Evolutionary conservation across 441 rosid genomes (phyloP), one percentile per base, ranked within the genome.

Genomic region (Capsella rubella): DNA sequence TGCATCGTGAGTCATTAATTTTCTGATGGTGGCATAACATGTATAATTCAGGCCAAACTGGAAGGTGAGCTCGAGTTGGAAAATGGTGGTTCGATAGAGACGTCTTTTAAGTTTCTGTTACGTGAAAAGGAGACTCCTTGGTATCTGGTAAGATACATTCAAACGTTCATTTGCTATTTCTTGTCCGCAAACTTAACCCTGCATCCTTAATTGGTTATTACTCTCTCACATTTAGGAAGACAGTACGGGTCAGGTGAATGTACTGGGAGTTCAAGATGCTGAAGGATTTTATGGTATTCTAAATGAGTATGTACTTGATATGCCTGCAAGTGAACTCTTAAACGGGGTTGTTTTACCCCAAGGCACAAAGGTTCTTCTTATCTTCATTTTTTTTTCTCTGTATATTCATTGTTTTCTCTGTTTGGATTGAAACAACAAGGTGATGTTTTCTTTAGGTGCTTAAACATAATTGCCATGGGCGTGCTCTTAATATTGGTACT

Each of bases 41-140:
- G 8, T 56, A 14, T 57, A 15, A n/a, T 67, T 53, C 62, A 67
- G 72, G 2, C 1, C 8, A 16, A 55, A 29, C 3, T 29, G 63
- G 37, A 13, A 8, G 3, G 3, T 15, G n/a, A 42, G 37, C 16
- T 4, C 21, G 14, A 68, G 18, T 29, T 42, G 13, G 53, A 16
- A 3, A 43, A 43, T 54, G 53, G 54, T 18, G n/a, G 37, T 39
- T 28, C 31, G 32, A 8, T 55, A 15, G 9, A 31, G 1, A 18
- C 18, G 18, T 43, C 25, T 16, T 0, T 10, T 0, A 43, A 5
- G 0, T 2, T 7, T 56, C 32, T 56, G 6, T 0, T 42, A 1
- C 53, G 32, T 43, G 16, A 43, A 43, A 6, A 45, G 49, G 49
- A 69, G 9, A 31, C 73, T 31, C 45, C 73, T 69, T 69, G 73